Evolutionary conservation across 225 moss, liverwort and hornwort species (phyloP).

Genomic region (Sphagnum tenellum): DNA sequence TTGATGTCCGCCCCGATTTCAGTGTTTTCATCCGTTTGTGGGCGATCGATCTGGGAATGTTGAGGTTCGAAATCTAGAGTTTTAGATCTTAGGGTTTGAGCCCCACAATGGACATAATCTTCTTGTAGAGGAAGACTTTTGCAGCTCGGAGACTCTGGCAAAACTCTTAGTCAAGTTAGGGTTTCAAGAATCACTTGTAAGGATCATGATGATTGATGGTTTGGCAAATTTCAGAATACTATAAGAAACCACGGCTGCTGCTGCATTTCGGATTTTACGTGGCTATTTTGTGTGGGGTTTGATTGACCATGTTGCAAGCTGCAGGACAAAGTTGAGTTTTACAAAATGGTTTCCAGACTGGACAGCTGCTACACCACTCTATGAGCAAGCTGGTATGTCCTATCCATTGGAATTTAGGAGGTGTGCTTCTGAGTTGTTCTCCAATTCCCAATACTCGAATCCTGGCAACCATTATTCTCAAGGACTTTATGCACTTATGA

Average conservation of each 20-base stretch:
- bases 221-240: background rate
- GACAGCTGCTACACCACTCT: slow-evolving; percentile 74
- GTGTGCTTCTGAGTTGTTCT: too few species aligned
- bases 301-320: background rate
- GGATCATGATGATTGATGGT: background rate
- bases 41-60: too few species aligned
- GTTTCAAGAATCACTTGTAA: background rate
- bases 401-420: background rate
- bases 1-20: too few species aligned
- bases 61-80: too few species aligned
- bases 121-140: too few species aligned
- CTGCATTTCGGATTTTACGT: background rate
- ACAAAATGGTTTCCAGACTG: slow-evolving; percentile 80
- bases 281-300: too few species aligned
- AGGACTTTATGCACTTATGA: too few species aligned
- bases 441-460: too few species aligned
- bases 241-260: slow-evolving; percentile 2
- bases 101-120: too few species aligned
- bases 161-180: background rate
- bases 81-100: too few species aligned
- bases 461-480: too few species aligned
- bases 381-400: slow-evolving; percentile 76
- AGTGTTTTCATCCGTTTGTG: too few species aligned
- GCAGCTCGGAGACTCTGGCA: background rate
- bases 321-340: slow-evolving; percentile 53